phyloP scores from a whole-genome alignment of 192 early-diverging fungal genomes.

The Linderina pennispora region DNA sequence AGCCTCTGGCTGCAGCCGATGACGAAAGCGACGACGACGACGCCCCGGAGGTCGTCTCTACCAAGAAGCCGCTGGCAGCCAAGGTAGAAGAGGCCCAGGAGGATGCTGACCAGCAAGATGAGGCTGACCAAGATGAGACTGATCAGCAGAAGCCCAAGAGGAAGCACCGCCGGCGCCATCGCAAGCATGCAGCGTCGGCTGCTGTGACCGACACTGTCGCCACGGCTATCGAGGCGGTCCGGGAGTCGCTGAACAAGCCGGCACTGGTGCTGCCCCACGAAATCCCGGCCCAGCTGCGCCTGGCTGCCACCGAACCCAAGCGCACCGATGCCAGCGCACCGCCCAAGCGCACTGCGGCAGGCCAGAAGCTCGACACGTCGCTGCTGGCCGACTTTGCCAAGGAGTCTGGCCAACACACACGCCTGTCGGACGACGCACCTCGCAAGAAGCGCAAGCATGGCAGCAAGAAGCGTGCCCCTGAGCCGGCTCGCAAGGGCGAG shows the following conservation, averaged over 20 bases:
- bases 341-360: not conserved
- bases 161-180: conserved; percentile 30
- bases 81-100: not conserved
- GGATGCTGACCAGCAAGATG: not conserved
- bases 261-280: conserved; percentile 14
- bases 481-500: conserved; percentile 10
- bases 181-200: conserved; percentile 20
- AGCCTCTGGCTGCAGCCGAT: not conserved
- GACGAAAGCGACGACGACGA: conserved; percentile 26
- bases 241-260: conserved; percentile 4
- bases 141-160: conserved; percentile 9
- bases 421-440: not conserved
- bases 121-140: not conserved
- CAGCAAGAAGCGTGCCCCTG: conserved; percentile 6
- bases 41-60: conserved; percentile 31
- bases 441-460: conserved; percentile 9
- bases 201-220: conserved; percentile 4
- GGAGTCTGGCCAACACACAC: conserved; percentile 6
- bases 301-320: no score
- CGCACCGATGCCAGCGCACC: no score
- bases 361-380: conserved; percentile 26
- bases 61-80: conserved; percentile 3
- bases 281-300: conserved; percentile 34
- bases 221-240: conserved; percentile 7
- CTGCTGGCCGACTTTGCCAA: conserved; percentile 32